Evolutionary conservation across 2,329 filamentous ascomycete genomes (phyloP), one percentile per base, ranked within the genome.

Genomic region (Epichloe typhina): DNA sequence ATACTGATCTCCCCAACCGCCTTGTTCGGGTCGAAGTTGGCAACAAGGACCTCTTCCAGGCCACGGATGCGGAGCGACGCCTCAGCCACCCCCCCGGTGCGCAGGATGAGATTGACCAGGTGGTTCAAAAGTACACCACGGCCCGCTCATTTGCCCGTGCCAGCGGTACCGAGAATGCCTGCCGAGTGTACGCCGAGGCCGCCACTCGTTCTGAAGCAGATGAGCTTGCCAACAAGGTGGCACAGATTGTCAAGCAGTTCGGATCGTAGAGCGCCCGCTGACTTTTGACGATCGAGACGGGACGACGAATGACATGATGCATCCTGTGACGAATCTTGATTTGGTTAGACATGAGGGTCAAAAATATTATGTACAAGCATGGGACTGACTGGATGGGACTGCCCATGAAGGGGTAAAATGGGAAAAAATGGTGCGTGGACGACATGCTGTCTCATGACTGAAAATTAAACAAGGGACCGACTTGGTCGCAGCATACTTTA

Each of bases 181-280:
- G 95, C 59, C 80, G 93, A 55, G 90, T 98, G 19, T 98, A 98
- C 64, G 91, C 91, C 7, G 93, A 98, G 70, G 93, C 93, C 4
- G 87, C 86, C 38, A 93, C 87, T 45, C 82, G 86, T 56, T 86
- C 83, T 15, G 91, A 97, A 68, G 89, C 90, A 1, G 90, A 96
- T 61, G 89, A 95, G 67, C 76, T 97, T 55, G 88, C 90, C 52
- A 82, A 82, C 60, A 87, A 88, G 65, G 88, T 97, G 46, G 82
- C 84, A 15, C 76, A 80, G 57, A 80, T 89, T 55, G 83, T 93
- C 52, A 80, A 83, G 66, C 78, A 82, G 59, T 77, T 61, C 52
- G 66, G 66, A 45, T 65, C 66, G 36, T 68, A 57, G 54, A 50
- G 49, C 48, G 42, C 50, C 49, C 19, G 7, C 48, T 53, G 21